phyloP scores from a whole-genome alignment of 2,329 filamentous ascomycete genomes.

The Diaporthe australafricana region DNA sequence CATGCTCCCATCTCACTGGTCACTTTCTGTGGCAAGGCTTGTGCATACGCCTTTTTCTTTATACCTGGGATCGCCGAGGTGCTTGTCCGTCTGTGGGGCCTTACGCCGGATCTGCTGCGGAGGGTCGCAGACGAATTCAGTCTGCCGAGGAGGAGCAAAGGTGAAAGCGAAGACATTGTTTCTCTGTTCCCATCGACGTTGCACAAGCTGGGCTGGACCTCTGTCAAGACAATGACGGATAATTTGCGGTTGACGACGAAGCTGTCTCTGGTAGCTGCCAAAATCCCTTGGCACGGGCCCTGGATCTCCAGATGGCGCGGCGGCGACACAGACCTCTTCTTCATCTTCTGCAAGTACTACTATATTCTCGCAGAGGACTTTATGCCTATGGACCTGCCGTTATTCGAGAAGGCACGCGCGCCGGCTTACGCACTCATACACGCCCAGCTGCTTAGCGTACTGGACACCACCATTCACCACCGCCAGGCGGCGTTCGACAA shows the following conservation, averaged over 20 bases:
- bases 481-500: conserved; percentile 70
- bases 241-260: conserved; percentile 73
- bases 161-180: conserved; percentile 73
- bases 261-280: conserved; percentile 74
- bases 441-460: conserved; percentile 80
- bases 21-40: conserved; percentile 89
- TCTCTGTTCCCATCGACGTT: conserved; percentile 77
- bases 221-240: conserved; percentile 60
- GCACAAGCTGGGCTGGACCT: conserved; percentile 67
- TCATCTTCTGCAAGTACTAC: conserved; percentile 91
- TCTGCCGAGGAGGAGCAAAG: conserved; percentile 65
- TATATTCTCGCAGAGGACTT: conserved; percentile 83
- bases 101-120: conserved; percentile 75
- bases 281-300: conserved; percentile 85
- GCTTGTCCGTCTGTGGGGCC: conserved; percentile 83
- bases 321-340: conserved; percentile 88
- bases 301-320: conserved; percentile 91
- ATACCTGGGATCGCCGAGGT: conserved; percentile 88
- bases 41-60: conserved; percentile 94
- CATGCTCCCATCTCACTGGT: conserved; percentile 76
- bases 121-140: conserved; percentile 78
- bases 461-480: conserved; percentile 89
- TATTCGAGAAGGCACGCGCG: conserved; percentile 70
- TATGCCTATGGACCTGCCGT: conserved; percentile 65
- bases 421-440: conserved; percentile 86